A percentile compares a stretch with the other conserved stretches of the same genome.
Conservation (phyloP, 2,329 filamentous ascomycete species). For the Aspergillus ibericus region DNA sequence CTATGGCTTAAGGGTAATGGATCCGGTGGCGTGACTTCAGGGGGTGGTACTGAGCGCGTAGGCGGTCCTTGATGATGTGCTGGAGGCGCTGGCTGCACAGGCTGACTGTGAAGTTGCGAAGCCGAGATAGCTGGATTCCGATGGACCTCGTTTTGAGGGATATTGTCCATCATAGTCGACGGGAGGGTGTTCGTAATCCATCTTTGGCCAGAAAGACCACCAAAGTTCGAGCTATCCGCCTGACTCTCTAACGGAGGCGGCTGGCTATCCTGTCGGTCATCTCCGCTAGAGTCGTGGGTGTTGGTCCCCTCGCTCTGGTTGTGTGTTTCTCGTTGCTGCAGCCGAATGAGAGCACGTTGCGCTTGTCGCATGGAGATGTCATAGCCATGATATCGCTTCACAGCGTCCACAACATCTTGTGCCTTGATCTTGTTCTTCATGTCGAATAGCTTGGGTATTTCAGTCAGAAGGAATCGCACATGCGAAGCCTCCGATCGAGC, state of each 20-base stretch:
- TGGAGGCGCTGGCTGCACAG: conserved; percentile 18
- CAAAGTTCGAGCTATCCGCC: conserved; percentile 27
- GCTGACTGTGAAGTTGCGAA: conserved; percentile 21
- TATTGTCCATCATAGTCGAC: conserved; percentile 29
- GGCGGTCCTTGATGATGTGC: conserved; percentile 18
- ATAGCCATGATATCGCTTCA: conserved; percentile 44
- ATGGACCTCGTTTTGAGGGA: conserved; percentile 25
- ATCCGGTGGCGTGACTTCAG: conserved; percentile 25
- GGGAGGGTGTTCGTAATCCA: conserved; percentile 35
- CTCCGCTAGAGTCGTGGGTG: conserved; percentile 25
- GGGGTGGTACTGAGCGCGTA: conserved; percentile 15
- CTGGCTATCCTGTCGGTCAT: conserved; percentile 27
- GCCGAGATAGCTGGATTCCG: conserved; percentile 20
- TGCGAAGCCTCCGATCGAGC: conserved; percentile 43
- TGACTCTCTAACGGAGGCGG: conserved; percentile 28
- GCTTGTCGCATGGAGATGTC: conserved; percentile 43
- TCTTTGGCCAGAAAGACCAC: conserved; percentile 31
- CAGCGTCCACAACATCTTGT: conserved; percentile 42
- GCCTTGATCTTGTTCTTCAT: conserved; percentile 38
- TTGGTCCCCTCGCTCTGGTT: conserved; percentile 24
- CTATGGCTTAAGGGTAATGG: conserved; percentile 24
- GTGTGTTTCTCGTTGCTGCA: conserved; percentile 33
- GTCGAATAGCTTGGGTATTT: conserved; percentile 44
- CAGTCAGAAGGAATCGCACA: conserved; percentile 39
- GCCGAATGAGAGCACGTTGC: conserved; percentile 37